Evolutionary conservation across 2,329 filamentous ascomycete species (phyloP), one percentile per base, ranked within the genome.

Genomic region (Alternaria triticina): DNA sequence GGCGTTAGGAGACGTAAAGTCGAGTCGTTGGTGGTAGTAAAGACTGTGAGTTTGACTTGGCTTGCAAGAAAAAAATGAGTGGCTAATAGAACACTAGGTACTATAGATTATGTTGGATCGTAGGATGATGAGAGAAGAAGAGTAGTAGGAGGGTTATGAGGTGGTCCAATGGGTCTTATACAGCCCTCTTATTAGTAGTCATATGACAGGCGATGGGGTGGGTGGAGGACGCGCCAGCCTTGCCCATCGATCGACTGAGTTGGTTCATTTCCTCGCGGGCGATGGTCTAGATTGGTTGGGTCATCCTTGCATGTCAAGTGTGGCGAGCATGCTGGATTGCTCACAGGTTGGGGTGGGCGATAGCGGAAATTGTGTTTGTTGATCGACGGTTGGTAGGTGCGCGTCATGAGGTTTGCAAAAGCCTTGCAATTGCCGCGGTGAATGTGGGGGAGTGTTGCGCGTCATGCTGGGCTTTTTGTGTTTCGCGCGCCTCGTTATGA

Each of bases 71-170:
- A 25, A 23, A 63, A 77, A 76, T 67, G 74, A 77, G 70, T 75
- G 72, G 63, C 70, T 76, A 73, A 72, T 71, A 74, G 55, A 59
- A 54, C 66, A 58, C 49, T 40, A 67, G 65, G 59, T 54, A 75
- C 72, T 74, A 71, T 74, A 60, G 54, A 71, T 66, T 70, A 67
- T 68, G 13, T 36, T 30, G 50, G 65, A 68, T 63, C 54, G 61
- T 64, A 23, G 60, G 52, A 55, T 58, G 43, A 54, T 45, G 46
- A 54, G 17, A 36, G 59, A 46, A 44, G 27, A 50, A 59, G 25
- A 54, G 55, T 45, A 40, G 20, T 25, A 59, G 23, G 13, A 8
- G n/a, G 15, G 8, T 6, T 25, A 22, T 17, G 45, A 52, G 47
- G 52, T 47, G 52, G 56, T 40, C 51, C 56, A 66, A 59, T 45